Evolutionary conservation across 306 rosid genomes (phyloP).

Genomic region (Corylus americana): DNA sequence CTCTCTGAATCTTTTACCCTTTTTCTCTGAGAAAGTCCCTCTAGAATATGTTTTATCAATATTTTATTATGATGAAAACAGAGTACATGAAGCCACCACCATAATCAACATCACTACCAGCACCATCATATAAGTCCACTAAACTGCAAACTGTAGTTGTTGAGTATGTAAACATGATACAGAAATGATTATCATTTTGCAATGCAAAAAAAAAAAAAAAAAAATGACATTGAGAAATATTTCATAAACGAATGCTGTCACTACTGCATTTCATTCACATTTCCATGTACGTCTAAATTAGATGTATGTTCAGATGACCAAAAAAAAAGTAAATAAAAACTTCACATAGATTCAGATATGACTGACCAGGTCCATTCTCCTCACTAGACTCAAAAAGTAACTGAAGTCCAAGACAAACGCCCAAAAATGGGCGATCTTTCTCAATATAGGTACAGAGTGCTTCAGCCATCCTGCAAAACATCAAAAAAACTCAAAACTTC

Average conservation of each 20-base stretch:
- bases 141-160: not conserved
- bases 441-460: slow-evolving; percentile 81
- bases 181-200: not conserved
- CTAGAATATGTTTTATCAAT: not conserved
- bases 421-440: slow-evolving; percentile 85
- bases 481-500: slow-evolving; percentile 10
- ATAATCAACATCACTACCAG: not conserved
- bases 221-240: not conserved
- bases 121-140: slow-evolving; percentile 1
- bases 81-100: not conserved
- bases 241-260: not conserved
- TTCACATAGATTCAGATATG: slow-evolving; percentile 9
- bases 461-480: slow-evolving; percentile 78
- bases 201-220: not conserved
- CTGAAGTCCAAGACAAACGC: slow-evolving; percentile 98
- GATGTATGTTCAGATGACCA: not conserved
- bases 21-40: not conserved
- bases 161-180: not conserved
- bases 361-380: slow-evolving; percentile 87
- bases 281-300: not conserved
- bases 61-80: not conserved
- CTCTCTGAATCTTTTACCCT: not conserved
- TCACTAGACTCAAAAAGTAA: slow-evolving; percentile 90
- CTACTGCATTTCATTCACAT: not conserved
- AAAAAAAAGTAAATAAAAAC: not conserved